Percentiles rank a stretch among this genome's conserved stretches.
phyloP scores from a whole-genome alignment of 345 rosid genomes.

The Arabidopsis suecica region DNA sequence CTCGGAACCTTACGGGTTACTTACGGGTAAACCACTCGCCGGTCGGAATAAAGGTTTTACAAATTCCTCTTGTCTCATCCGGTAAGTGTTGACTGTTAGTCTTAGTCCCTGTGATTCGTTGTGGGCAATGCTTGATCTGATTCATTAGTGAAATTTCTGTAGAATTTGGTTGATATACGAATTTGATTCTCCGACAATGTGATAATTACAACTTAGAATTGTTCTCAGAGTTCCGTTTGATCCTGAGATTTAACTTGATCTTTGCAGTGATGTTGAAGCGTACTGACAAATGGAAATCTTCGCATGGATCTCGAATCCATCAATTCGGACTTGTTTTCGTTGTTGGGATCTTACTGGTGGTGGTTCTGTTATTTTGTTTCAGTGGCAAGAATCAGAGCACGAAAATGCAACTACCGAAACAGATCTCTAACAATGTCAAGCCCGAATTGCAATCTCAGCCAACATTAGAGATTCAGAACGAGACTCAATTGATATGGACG shows the following conservation, averaged over 20 bases:
- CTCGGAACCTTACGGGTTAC: not conserved
- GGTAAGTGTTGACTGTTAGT: conserved; percentile 7
- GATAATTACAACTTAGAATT: not conserved
- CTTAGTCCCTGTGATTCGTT: not conserved
- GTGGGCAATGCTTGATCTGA: not conserved
- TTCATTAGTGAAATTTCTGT: not conserved
- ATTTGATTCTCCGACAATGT: not conserved
- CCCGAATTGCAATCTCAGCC: conserved; percentile 52
- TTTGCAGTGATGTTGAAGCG: conserved; percentile 68
- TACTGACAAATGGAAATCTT: conserved; percentile 50
- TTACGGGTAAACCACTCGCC: not conserved
- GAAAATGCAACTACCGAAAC: conserved; percentile 33
- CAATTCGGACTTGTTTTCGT: conserved; percentile 45
- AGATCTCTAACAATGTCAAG: conserved; percentile 50
- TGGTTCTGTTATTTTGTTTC: conserved; percentile 39
- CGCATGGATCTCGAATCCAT: conserved; percentile 48
- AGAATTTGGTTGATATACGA: not conserved
- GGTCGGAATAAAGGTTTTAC: conserved; percentile 16
- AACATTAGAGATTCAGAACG: conserved; percentile 63
- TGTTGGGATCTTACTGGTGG: conserved; percentile 32
- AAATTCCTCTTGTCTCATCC: not conserved
- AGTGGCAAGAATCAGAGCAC: conserved; percentile 39
- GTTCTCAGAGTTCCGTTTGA: not conserved
- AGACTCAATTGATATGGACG: conserved; percentile 79
- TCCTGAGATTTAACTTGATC: not conserved